Evolutionary conservation across 306 rosid genomes (phyloP).

Genomic region (Prunus davidiana): DNA sequence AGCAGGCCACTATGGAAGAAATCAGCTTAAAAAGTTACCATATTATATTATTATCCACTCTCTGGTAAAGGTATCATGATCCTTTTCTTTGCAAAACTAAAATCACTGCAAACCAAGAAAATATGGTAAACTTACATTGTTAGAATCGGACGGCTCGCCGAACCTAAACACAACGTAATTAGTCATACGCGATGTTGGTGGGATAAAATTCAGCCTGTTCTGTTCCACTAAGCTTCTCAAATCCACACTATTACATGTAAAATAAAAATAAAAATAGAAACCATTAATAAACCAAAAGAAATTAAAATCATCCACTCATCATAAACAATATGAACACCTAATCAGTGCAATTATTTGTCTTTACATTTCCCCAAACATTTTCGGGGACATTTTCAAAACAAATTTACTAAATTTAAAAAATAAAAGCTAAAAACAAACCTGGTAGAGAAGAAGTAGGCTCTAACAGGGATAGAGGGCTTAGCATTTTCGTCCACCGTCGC

Average conservation of each 20-base stretch:
- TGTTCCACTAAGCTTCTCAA: constrained; percentile 86
- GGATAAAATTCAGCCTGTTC: constrained; percentile 78
- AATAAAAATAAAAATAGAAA: constrained; percentile 1
- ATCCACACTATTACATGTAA: constrained; percentile 75
- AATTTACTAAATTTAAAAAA: background rate
- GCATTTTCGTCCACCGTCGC: constrained; percentile 43
- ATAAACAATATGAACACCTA: background rate
- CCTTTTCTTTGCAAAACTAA: background rate
- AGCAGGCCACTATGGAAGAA: constrained; percentile 2
- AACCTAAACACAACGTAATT: constrained; percentile 85
- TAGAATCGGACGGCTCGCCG: constrained; percentile 51
- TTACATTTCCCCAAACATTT: background rate
- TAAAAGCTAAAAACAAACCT: constrained; percentile 36
- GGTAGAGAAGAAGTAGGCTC: constrained; percentile 85
- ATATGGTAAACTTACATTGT: constrained; percentile 40
- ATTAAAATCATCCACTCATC: background rate
- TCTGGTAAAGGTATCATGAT: background rate
- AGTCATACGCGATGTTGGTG: constrained; percentile 88
- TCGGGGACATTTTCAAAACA: background rate
- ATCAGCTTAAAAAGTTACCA: background rate
- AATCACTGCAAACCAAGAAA: background rate
- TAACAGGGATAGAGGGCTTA: constrained; percentile 65
- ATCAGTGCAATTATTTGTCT: background rate
- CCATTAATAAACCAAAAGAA: background rate
- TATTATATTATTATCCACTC: background rate